Base-by-base conservation (phyloP, 805 yeast genomes). In the Dipodascus albidus region DNA sequence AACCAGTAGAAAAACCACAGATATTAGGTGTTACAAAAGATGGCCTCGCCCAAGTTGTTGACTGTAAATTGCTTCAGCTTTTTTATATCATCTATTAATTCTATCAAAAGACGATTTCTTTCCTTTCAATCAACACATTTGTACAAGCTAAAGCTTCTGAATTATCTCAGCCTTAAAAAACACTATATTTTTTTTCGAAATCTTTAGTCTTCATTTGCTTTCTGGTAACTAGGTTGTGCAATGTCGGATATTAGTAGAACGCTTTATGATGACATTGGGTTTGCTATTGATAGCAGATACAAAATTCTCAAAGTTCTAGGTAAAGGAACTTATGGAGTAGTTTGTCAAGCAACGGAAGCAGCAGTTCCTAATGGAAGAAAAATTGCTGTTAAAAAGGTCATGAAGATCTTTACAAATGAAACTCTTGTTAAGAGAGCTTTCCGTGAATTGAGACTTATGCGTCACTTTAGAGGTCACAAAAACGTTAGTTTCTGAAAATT, bases 261-360 rank as follows among this genome's bases (percentile, higher is more conserved):
- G 9, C 49, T 22, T 47, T 47, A 47, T 22, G 24, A 21, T 17
- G 49, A 47, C 27, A 23, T 47, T 9, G 53, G 54, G 8, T 86
- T 87, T 65, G 79, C 78, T 48, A 70, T 85, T 51, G 83, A 84
- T 56, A 65, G 74, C 1, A 69, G 86, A 41, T 87, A 86, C 66
- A 71, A 75, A 52, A 71, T 86, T 15, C 67, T 74, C 23, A 72
- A 74, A 41, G 71, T 82, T 1, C 71, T 88, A 52, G 96, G 96
- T 0, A 82, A 82, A 62, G 96, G 96, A 0, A 83, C 95, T 0
- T 88, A 88, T 64, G 96, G 96, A 0, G 79, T 82, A 0, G 96
- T 88, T 2, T 86, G 93, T 58, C 80, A 87, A 2, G 95, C 91
- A 0, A 47, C 49, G 17, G 47, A 38, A 35, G 56, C 50, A 15